A percentile compares a stretch with the other conserved stretches of the same genome.
Evolutionary conservation across 805 yeast species (phyloP).

Genomic region (Zygosaccharomyces siamensis): DNA sequence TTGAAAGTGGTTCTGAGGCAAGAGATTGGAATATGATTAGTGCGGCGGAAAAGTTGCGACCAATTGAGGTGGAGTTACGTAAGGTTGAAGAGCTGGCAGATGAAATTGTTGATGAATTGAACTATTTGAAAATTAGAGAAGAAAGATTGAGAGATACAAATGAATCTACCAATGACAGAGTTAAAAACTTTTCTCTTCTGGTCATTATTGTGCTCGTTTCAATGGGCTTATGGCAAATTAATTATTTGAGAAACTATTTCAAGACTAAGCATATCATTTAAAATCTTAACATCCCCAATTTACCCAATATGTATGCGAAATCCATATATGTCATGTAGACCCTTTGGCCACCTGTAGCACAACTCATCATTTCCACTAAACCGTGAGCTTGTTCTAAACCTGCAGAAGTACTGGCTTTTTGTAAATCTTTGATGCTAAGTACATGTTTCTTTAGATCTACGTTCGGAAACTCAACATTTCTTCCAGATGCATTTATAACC

Average conservation of each 20-base stretch:
- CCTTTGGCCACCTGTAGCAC: constrained; percentile 39
- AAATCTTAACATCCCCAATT: constrained; percentile 40
- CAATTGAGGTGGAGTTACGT: constrained; percentile 85
- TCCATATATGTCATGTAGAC: constrained; percentile 40
- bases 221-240: constrained; percentile 89
- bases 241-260: constrained; percentile 89
- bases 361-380: constrained; percentile 44
- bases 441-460: constrained; percentile 21
- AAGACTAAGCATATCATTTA: constrained; percentile 73
- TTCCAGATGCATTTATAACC: constrained; percentile 28
- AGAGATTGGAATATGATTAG: constrained; percentile 96
- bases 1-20: constrained; percentile 94
- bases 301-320: constrained; percentile 46
- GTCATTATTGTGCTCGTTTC: constrained; percentile 65
- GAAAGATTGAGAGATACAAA: constrained; percentile 92
- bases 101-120: constrained; percentile 75
- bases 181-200: constrained; percentile 74
- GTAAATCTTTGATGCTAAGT: constrained; percentile 39
- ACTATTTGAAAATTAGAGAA: constrained; percentile 82
- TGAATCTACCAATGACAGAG: constrained; percentile 92
- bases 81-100: constrained; percentile 79
- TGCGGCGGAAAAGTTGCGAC: constrained; percentile 88
- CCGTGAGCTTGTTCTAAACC: constrained; percentile 34
- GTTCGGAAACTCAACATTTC: constrained; percentile 21
- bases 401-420: constrained; percentile 30